phyloP scores from a whole-genome alignment of 176 grass and related monocot genomes.

The Aegilops umbellulata region DNA sequence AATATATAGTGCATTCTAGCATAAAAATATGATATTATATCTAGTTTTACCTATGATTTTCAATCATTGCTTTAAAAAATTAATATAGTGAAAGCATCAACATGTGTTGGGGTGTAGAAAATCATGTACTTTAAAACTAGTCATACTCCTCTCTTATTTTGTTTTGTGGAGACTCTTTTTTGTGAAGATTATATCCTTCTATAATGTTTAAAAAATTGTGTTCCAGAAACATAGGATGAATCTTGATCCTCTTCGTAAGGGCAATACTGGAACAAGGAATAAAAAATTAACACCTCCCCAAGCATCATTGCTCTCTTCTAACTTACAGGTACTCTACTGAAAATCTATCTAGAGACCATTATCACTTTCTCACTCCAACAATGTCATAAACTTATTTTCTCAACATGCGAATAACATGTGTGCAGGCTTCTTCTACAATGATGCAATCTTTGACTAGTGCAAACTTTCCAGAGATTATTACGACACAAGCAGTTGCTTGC shows the following conservation, averaged over 20 bases:
- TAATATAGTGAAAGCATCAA: background rate
- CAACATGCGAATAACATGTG: background rate
- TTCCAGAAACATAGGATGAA: conserved; percentile 16
- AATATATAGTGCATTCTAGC: too few species aligned
- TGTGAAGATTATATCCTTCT: background rate
- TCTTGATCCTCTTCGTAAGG: background rate
- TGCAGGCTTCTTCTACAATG: background rate
- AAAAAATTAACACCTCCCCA: background rate
- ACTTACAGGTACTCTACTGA: background rate
- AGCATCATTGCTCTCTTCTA: background rate
- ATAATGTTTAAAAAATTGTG: background rate
- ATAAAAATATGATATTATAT: background rate
- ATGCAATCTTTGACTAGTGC: background rate
- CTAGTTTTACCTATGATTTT: background rate
- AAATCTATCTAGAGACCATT: background rate
- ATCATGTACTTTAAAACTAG: background rate
- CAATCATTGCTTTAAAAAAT: background rate
- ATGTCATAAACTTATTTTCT: background rate
- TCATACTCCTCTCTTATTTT: background rate
- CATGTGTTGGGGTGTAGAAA: background rate
- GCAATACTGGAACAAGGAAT: background rate
- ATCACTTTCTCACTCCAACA: background rate
- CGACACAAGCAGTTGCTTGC: background rate
- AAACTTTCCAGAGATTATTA: background rate
- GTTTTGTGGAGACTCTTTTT: background rate